Base-by-base conservation (phyloP, 495 filamentous ascomycete species). In the Penicillium coffeae region DNA sequence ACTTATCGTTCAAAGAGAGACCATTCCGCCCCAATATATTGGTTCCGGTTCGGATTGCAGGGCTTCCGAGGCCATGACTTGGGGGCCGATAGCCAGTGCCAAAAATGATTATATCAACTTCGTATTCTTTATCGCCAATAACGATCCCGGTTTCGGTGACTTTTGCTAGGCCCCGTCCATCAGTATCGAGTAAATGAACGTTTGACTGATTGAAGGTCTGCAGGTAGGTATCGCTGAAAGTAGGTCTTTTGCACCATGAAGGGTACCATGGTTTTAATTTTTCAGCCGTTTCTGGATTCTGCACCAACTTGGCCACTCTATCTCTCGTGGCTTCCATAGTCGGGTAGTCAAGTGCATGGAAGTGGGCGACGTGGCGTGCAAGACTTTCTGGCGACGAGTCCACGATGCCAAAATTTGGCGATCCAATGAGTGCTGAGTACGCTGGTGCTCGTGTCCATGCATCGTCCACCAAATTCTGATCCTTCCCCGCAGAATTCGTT, bases 1-100 rank as follows among this genome's bases (percentile, higher is more conserved):
- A 78, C 50, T 73, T 72, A n/a, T 74, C 64, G 14, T 60, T 52
- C 48, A 80, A 54, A 8, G 70, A 68, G 25, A 53, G 20, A 5
- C 74, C 76, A 12, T 56, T 51, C 4, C 69, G 62, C 6, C 77
- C 77, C 4, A 54, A 52, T 27, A 81, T 56, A 7, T 56, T 48
- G 21, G 80, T 53, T 32, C 65, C 64, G 3, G 70, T 65, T 3
- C 66, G 63, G 8, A 69, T 64, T 42, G 69, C 72, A 25, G 63
- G 66, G 1, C 35, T 64, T 63, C 9, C 69, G 25, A 30, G 5
- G 25, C 10, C 10, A 5, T 5, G 25, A 30, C 25, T 30, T 64
- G 3, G 69, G 66, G 30, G 19, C 4, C 40, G 40, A 47, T 55
- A 72, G 1, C 68, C 71, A 0, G 65, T 74, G 1, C 53, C 52